Evolutionary conservation across 257 asterid species (phyloP), one percentile per base, ranked within the genome.

Genomic region (Scutellaria minor): DNA sequence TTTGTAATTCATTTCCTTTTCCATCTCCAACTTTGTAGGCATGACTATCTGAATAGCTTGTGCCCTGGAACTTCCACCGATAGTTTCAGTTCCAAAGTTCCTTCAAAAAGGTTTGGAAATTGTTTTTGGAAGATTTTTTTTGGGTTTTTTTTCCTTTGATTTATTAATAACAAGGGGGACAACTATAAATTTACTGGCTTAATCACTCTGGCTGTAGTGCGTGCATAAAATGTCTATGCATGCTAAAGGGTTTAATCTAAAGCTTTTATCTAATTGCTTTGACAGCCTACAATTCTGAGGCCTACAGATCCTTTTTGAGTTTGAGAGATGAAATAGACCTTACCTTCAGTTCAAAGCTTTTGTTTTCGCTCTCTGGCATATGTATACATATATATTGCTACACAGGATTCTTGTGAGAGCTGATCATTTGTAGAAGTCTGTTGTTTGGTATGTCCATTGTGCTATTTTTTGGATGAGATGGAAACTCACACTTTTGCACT

Each of bases 41-140:
- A 50, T 61, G 95, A 91, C 56, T 94, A 91, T 85, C 76, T 94
- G 85, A 75, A 78, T 54, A 78, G 84, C 72, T 55, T 91, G 72
- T 94, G 95, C 80, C 95, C 93, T 66, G 78, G 86, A 74, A 48
- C 87, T 64, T 79, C 85, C 56, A 69, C 63, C 50, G 85, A 75
- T 41, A 61, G 75, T 69, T 54, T 24, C 78, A 78, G 64, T 60
- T 79, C 87, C 69, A 74, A 48, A 59, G 85, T 73, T 72, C 89
- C 85, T 75, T 66, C 85, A 61, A 81, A 52, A 77, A 91, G 97
- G 98, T 91, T 24, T 46, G 64, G 6, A 39, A 58, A 70, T 44
- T 41, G 12, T 47, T 9, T 50, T 27, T 41, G 2, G 73, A 52
- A 14, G 68, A 20, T 12, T 47, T 40, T 24, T 37, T 52, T 59